A percentile compares a stretch with the other conserved stretches of the same genome.
Conservation (phyloP, 2,329 filamentous ascomycete species). For the Phoma sp. region DNA sequence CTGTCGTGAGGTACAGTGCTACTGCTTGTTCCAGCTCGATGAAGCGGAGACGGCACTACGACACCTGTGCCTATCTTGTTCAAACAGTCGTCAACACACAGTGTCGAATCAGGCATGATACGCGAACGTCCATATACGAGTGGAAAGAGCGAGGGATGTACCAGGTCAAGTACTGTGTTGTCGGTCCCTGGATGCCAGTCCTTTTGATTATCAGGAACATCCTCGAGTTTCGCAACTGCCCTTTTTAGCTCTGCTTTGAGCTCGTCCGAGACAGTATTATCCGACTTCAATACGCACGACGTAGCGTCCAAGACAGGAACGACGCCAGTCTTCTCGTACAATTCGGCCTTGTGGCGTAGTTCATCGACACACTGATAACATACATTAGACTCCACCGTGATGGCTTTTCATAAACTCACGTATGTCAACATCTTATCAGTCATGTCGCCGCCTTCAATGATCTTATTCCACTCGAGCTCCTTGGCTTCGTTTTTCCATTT, state of each 20-base stretch:
- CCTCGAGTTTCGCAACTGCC: constrained; percentile 57
- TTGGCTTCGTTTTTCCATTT: constrained; percentile 26
- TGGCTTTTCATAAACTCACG: not conserved
- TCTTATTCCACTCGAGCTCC: constrained; percentile 9
- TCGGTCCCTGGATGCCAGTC: constrained; percentile 68
- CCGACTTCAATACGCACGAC: constrained; percentile 56
- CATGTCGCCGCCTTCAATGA: constrained; percentile 4
- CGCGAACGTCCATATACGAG: constrained; percentile 57
- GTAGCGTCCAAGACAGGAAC: constrained; percentile 18
- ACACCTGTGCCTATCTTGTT: constrained; percentile 15
- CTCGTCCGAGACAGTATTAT: constrained; percentile 49
- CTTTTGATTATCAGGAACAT: constrained; percentile 55
- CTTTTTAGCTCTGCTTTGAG: constrained; percentile 51
- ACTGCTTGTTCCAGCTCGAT: not conserved
- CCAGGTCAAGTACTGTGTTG: constrained; percentile 57
- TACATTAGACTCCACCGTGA: not conserved
- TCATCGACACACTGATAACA: constrained; percentile 45
- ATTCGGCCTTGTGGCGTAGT: constrained; percentile 57
- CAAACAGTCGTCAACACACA: constrained; percentile 22
- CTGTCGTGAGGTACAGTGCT: not conserved
- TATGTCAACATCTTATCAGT: constrained; percentile 7
- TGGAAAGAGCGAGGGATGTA: constrained; percentile 70
- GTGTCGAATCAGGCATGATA: constrained; percentile 18
- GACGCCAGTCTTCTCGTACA: constrained; percentile 43
- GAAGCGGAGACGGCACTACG: constrained; percentile 1